These are phyloP conservation scores for Candida vaughaniae DNA, from an alignment of 805 yeast genomes.

Conservation along the genomic window DNA sequence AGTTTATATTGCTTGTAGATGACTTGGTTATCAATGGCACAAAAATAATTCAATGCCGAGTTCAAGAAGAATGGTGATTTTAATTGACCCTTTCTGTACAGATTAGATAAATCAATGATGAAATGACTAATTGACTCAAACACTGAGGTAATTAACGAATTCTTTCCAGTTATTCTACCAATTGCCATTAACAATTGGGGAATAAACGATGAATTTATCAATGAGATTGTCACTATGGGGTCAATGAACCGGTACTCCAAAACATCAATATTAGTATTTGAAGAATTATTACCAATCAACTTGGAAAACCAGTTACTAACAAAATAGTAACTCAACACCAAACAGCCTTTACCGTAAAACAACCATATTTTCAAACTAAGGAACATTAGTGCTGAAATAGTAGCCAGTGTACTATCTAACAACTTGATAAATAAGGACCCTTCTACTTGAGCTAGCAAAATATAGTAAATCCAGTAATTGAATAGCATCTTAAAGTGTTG, in stretches of 20 bases:
- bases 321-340: conserved; percentile 19
- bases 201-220: conserved; percentile 7
- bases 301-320: conserved; percentile 7
- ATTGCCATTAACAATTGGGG: conserved; percentile 1
- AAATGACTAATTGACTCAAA: conserved; percentile 6
- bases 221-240: conserved; percentile 11
- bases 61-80: conserved; percentile 14
- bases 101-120: conserved; percentile 6
- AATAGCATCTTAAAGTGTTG: conserved; percentile 17
- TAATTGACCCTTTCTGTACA: not conserved
- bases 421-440: conserved; percentile 9
- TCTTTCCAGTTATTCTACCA: conserved; percentile 3
- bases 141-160: conserved; percentile 8
- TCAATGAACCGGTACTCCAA: conserved; percentile 17
- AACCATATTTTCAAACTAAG: conserved; percentile 19
- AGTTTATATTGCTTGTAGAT: conserved; percentile 12
- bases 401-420: conserved; percentile 11
- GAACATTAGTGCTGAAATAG: conserved; percentile 8
- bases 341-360: conserved; percentile 24
- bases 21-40: conserved; percentile 18
- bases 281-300: conserved; percentile 4
- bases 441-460: conserved; percentile 14
- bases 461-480: conserved; percentile 24
- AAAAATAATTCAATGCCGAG: conserved; percentile 16
- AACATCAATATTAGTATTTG: conserved; percentile 6